Evolutionary conservation across 768 basidiomycete genomes (phyloP).

Genomic region (Tulasnella sp.): DNA sequence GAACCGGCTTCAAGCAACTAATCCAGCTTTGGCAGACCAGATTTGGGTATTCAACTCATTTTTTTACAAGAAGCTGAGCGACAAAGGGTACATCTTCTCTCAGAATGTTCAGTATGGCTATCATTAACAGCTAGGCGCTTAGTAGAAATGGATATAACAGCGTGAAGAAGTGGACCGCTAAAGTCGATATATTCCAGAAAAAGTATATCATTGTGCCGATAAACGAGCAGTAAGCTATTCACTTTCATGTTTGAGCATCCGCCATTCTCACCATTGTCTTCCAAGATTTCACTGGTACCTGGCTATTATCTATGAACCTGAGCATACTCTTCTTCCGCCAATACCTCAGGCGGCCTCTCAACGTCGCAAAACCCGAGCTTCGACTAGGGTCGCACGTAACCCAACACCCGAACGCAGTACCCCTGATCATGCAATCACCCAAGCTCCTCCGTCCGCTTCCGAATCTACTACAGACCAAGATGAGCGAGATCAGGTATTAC

Average conservation of each 20-base stretch:
- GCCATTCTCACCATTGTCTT: neutral
- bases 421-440: too few species aligned
- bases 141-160: constrained; percentile 62
- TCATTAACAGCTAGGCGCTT: constrained; percentile 23
- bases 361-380: too few species aligned
- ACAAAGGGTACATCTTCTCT: constrained; percentile 38
- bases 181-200: constrained; percentile 77
- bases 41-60: constrained; percentile 93
- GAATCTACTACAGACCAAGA: too few species aligned
- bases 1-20: constrained; percentile 37
- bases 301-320: constrained; percentile 81
- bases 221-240: constrained; percentile 69
- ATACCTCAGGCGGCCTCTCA: too few species aligned
- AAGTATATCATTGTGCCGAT: constrained; percentile 91
- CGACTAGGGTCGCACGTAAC: too few species aligned
- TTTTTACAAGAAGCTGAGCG: constrained; percentile 89
- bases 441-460: too few species aligned
- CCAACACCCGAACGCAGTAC: too few species aligned
- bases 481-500: too few species aligned
- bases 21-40: constrained; percentile 53
- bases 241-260: neutral
- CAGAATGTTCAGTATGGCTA: neutral
- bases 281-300: constrained; percentile 91
- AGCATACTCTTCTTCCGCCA: constrained; percentile 38
- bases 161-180: constrained; percentile 89